A percentile compares a stretch with the other conserved stretches of the same genome.
These are phyloP conservation scores for Leishmania amazonensis DNA, from an alignment of 208 protist genomes.

Conservation along the genomic window DNA sequence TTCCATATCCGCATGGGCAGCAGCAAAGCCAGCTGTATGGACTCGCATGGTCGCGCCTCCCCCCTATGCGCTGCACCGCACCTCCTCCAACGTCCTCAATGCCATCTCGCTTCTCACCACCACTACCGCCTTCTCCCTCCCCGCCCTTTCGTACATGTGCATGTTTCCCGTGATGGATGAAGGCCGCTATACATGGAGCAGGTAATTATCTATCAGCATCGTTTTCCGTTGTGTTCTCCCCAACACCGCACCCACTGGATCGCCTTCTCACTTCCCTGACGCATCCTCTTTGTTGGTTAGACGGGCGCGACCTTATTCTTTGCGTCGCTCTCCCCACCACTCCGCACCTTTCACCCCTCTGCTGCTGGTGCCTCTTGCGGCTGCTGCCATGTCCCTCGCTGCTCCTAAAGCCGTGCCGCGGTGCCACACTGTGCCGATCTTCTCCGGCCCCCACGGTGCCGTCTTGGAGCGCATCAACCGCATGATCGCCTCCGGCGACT, in stretches of 20 bases:
- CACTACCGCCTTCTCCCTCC: not conserved
- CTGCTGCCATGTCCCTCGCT: not conserved
- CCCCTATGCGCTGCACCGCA: not conserved
- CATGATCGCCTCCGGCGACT: slow-evolving; percentile 71
- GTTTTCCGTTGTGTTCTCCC: not conserved
- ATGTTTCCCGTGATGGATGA: not conserved
- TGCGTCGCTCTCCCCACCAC: too few species aligned
- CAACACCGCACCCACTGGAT: not conserved
- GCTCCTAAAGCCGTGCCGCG: not conserved
- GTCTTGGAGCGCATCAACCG: slow-evolving; percentile 46
- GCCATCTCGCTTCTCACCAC: not conserved
- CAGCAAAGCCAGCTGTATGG: not conserved
- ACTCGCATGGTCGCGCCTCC: not conserved
- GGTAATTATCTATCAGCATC: not conserved
- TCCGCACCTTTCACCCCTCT: not conserved
- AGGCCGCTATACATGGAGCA: not conserved
- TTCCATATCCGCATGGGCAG: not conserved
- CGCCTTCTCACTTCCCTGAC: not conserved
- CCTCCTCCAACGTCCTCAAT: not conserved
- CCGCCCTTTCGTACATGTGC: not conserved
- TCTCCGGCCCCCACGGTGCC: slow-evolving; percentile 26
- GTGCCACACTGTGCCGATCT: not conserved
- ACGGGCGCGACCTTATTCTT: not conserved
- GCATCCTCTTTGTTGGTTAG: not conserved
- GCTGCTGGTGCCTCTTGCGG: not conserved